These are phyloP conservation scores for Fistulinella prunicolor DNA, from an alignment of 768 basidiomycete species.

Conservation along the genomic window DNA sequence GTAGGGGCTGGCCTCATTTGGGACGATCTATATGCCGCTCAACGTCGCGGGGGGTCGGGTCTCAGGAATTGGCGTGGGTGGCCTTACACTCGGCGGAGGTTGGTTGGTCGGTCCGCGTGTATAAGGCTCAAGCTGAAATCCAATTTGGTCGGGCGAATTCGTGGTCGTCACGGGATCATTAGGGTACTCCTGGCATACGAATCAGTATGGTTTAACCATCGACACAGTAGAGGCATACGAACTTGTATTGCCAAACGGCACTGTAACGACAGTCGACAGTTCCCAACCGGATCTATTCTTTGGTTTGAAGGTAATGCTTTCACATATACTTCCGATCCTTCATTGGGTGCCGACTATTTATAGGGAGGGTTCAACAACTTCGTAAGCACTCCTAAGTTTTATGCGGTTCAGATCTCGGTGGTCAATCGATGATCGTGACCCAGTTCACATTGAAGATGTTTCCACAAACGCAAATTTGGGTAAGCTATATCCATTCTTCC, in stretches of 20 bases:
- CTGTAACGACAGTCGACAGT: constrained; percentile 30
- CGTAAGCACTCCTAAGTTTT: constrained; percentile 25
- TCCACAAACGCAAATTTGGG: constrained; percentile 60
- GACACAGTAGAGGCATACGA: constrained; percentile 57
- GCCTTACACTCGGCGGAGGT: constrained; percentile 59
- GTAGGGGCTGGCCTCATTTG: constrained; percentile 47
- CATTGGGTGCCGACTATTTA: neutral
- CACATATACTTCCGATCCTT: neutral
- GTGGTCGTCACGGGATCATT: neutral
- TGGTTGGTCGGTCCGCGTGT: neutral
- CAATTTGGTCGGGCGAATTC: neutral
- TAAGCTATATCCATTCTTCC: constrained; percentile 26
- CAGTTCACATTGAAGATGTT: constrained; percentile 51
- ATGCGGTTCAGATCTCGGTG: neutral
- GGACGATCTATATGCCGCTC: constrained; percentile 58
- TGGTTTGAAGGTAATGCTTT: constrained; percentile 37
- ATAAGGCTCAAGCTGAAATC: too few species aligned
- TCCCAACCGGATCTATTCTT: constrained; percentile 41
- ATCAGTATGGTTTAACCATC: constrained; percentile 55
- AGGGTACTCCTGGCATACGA: constrained; percentile 46
- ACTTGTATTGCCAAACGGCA: constrained; percentile 48
- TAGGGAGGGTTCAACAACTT: constrained; percentile 68
- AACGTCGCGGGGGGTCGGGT: constrained; percentile 57
- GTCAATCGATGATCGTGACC: constrained; percentile 43
- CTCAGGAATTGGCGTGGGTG: constrained; percentile 55